Evolutionary conservation across 2,329 filamentous ascomycete genomes (phyloP), one percentile per base, ranked within the genome.

Genomic region (Aspergillus texensis): DNA sequence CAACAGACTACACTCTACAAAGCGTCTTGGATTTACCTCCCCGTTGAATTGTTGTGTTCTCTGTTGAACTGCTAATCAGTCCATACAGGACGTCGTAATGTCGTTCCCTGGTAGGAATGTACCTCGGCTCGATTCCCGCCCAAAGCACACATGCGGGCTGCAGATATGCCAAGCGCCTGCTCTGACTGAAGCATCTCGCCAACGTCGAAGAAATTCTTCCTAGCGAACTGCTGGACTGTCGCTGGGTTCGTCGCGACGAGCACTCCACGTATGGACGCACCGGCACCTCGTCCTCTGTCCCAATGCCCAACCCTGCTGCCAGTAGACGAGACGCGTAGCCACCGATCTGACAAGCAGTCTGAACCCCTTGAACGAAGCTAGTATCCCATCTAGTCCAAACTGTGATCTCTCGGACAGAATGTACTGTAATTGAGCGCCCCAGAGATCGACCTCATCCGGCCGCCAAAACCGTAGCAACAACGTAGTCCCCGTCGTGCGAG

Each of bases 401-500:
- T 24, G 11, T 1, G 21, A 24, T 8, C 45, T 16, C 43, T 4
- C 6, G 3, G 45, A 6, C 45, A 26, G 6, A 11, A 12, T 10
- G 12, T 6, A 12, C 3, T 14, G 21, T 24, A 9, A 48, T 24
- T 12, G 5, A 26, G 14, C 21, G 4, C 28, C 19, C 10, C 28
- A 6, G 28, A 30, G 8, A n/a, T 32, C 28, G 8, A 8, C 4
- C 48, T 77, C 71, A 77, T 0, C 69, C 73, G 50, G 74, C 72
- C 41, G 77, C 78, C 61, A 81, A 66, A 60, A 81, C 79, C 11
- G 77, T 81, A 41, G 81, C 81, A 70, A 81, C 72, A 32, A 93
- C 93, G 78, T 93, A 96, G 9, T 92, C 89, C 2, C 87, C 89
- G 76, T 97, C 94, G 75, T 97, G 94, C 71, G 91, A 95, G 70